Evolutionary conservation across 1,284 basidiomycete species (phyloP).

Genomic region (Cutaneotrichosporon arboriforme): DNA sequence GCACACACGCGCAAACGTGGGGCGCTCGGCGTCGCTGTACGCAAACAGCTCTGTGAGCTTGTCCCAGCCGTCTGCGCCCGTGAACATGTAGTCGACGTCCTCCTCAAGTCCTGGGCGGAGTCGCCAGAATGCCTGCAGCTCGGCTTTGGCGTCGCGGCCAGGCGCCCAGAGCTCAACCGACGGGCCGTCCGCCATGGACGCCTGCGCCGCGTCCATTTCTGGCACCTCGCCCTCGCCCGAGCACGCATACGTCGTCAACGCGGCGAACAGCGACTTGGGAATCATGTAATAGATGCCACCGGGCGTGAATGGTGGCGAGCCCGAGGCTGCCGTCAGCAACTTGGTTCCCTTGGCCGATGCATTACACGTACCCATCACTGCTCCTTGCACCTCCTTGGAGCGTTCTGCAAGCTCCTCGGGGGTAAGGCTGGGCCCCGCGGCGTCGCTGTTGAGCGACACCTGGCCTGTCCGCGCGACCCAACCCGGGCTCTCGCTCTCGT

Average conservation of each 20-base stretch:
- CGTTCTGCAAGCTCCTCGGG: neutral
- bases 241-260: conserved; percentile 30
- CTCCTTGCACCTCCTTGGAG: conserved; percentile 7
- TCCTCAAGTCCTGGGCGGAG: conserved; percentile 53
- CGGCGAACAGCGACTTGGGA: conserved; percentile 27
- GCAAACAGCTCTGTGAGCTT: conserved; percentile 51
- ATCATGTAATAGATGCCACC: conserved; percentile 38
- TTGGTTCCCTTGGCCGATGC: neutral
- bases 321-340: conserved; percentile 17
- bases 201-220: conserved; percentile 18
- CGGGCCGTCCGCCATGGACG: conserved; percentile 19
- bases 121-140: conserved; percentile 26
- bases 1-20: conserved; percentile 54
- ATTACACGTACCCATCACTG: conserved; percentile 10
- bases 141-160: conserved; percentile 6
- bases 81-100: conserved; percentile 68
- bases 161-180: conserved; percentile 23
- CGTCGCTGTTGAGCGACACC: conserved; percentile 27
- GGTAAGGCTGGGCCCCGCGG: neutral
- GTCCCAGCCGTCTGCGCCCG: conserved; percentile 69
- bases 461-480: conserved; percentile 41
- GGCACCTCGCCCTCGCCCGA: conserved; percentile 15
- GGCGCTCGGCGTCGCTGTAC: conserved; percentile 4
- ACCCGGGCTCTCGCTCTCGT: conserved; percentile 13
- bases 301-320: conserved; percentile 32